These are phyloP conservation scores for Malassezia brasiliensis DNA, from an alignment of 1,284 basidiomycete species.

Conservation along the genomic window DNA sequence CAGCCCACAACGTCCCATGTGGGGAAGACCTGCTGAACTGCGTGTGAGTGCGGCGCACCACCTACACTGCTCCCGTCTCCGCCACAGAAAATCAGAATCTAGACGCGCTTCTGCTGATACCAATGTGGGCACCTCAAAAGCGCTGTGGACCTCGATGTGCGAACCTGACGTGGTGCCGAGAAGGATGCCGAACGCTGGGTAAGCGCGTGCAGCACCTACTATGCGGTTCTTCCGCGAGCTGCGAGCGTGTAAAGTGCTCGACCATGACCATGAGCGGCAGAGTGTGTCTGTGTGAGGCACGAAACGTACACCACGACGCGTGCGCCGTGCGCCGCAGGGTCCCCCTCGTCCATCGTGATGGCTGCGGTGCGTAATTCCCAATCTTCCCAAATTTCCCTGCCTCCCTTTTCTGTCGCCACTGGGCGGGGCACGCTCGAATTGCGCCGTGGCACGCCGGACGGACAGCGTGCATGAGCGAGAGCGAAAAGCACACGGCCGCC, in stretches of 20 bases:
- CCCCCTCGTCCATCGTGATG: neutral
- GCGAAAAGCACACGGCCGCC: neutral
- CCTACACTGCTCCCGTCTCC: conserved; percentile 9
- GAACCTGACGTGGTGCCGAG: neutral
- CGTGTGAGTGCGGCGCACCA: neutral
- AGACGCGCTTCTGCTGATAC: neutral
- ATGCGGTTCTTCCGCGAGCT: neutral
- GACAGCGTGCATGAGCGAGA: neutral
- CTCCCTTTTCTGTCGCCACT: neutral
- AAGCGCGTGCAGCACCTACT: neutral
- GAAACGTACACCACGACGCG: neutral
- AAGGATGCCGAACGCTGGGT: conserved; percentile 7
- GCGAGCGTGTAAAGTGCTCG: conserved; percentile 6
- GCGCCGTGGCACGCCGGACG: too few species aligned
- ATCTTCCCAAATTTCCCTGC: neutral
- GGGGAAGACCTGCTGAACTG: conserved; percentile 14
- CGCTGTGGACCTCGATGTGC: neutral
- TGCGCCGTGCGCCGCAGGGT: neutral
- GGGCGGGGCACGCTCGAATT: neutral
- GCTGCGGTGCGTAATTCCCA: neutral
- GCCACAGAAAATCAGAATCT: neutral
- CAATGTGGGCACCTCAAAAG: conserved; percentile 3
- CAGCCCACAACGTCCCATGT: conserved; percentile 5
- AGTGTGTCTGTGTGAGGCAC: conserved; percentile 10
- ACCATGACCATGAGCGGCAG: conserved; percentile 3